These are phyloP conservation scores for Brachypodium distachyon DNA, from an alignment of 202 grass and related monocot genomes.

Conservation along the genomic window DNA sequence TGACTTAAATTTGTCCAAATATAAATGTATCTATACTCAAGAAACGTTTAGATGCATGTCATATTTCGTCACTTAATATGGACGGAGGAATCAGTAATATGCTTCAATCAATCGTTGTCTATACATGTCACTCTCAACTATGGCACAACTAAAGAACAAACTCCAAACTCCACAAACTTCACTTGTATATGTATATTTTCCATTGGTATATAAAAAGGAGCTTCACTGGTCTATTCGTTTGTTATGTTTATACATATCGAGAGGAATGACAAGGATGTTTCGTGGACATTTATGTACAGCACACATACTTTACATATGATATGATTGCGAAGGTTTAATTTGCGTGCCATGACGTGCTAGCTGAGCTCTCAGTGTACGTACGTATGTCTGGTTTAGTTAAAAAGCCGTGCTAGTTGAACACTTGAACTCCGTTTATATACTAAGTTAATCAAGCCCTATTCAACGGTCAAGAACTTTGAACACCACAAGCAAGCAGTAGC, in stretches of 20 bases:
- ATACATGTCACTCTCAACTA: not conserved
- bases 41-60: no score
- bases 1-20: no score
- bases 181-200: not conserved
- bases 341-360: slow-evolving; percentile 3
- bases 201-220: not conserved
- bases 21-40: no score
- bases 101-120: not conserved
- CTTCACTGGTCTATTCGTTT: not conserved
- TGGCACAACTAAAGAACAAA: slow-evolving; percentile 6
- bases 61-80: no score
- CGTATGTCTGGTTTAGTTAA: not conserved
- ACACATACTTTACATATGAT: not conserved
- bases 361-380: not conserved
- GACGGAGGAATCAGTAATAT: no score
- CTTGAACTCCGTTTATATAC: not conserved
- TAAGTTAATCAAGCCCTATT: not conserved
- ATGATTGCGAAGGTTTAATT: slow-evolving; percentile 6
- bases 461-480: slow-evolving; percentile 37
- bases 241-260: slow-evolving; percentile 10
- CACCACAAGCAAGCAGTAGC: slow-evolving; percentile 18
- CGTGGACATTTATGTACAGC: not conserved
- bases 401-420: slow-evolving; percentile 11
- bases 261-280: slow-evolving; percentile 20
- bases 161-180: no score